Conservation (phyloP, 2,329 filamentous ascomycete species). For the Aspergillus tamarii region DNA sequence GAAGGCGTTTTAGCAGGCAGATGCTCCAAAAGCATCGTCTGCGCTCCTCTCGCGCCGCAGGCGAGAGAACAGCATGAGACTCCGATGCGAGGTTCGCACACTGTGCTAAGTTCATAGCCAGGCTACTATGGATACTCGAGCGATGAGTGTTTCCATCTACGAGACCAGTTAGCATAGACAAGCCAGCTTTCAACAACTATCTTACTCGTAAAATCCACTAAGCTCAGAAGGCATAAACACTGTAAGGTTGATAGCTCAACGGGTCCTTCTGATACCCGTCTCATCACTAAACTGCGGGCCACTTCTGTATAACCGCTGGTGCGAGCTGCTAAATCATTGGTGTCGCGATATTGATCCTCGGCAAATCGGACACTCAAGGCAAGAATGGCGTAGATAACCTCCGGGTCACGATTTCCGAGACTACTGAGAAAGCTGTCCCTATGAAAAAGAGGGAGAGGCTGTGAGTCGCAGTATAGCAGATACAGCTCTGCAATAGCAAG, state of each 20-base stretch:
- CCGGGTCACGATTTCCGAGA: constrained; percentile 42
- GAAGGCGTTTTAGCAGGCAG: constrained; percentile 47
- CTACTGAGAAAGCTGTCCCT: constrained; percentile 45
- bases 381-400: constrained; percentile 41
- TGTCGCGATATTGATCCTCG: constrained; percentile 27
- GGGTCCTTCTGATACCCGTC: constrained; percentile 41
- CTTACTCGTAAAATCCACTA: constrained; percentile 48
- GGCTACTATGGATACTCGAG: constrained; percentile 48
- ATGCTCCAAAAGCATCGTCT: constrained; percentile 49
- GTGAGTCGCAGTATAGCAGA: constrained; percentile 53
- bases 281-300: constrained; percentile 43
- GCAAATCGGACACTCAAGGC: constrained; percentile 50
- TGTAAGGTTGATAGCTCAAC: constrained; percentile 50
- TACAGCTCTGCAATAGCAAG: constrained; percentile 47
- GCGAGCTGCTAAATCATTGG: constrained; percentile 26
- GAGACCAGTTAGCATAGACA: background rate
- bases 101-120: constrained; percentile 51
- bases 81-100: constrained; percentile 50
- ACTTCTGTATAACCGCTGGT: constrained; percentile 44
- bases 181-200: background rate
- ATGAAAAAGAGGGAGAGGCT: constrained; percentile 54
- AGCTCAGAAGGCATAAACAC: constrained; percentile 44
- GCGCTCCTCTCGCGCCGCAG: constrained; percentile 35
- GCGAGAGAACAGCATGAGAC: constrained; percentile 21
- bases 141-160: constrained; percentile 51